Percentiles rank a stretch among this genome's conserved stretches.
phyloP scores from a whole-genome alignment of 139 green algal genomes.

The Chlamydomonas applanata region DNA sequence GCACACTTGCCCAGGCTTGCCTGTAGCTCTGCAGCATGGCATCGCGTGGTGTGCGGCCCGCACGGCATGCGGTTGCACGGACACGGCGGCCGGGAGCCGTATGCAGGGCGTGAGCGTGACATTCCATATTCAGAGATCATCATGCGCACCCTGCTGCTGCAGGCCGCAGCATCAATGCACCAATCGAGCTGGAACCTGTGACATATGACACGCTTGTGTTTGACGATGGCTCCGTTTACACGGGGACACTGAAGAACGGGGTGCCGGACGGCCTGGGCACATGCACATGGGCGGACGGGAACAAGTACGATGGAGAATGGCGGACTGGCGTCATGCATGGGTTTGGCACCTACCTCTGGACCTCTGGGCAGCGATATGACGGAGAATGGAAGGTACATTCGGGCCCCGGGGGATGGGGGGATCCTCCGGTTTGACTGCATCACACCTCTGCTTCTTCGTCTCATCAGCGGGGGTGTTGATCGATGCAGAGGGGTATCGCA shows the following conservation, averaged over 20 bases:
- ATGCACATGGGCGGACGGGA: conserved; percentile 66
- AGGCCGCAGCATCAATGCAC: too few relatives aligned
- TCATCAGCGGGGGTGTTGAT: neutral
- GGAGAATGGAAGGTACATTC: conserved; percentile 90
- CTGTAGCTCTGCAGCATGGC: too few relatives aligned
- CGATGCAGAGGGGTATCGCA: neutral
- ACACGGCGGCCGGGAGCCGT: too few relatives aligned
- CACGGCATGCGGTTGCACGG: too few relatives aligned
- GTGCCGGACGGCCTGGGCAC: conserved; percentile 50
- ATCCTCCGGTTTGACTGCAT: too few relatives aligned
- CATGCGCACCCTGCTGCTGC: too few relatives aligned
- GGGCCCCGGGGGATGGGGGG: too few relatives aligned
- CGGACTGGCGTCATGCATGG: conserved; percentile 80
- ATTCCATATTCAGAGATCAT: too few relatives aligned
- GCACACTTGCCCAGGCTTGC: too few relatives aligned
- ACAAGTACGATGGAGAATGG: conserved; percentile 93
- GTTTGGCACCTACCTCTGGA: conserved; percentile 88
- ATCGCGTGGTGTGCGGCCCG: too few relatives aligned
- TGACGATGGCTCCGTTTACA: conserved; percentile 47
- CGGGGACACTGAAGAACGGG: conserved; percentile 43
- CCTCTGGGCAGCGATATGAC: conserved; percentile 83
- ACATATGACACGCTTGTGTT: conserved; percentile 33
- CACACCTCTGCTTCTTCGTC: neutral
- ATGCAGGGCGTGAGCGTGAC: too few relatives aligned
- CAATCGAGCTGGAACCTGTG: neutral